Percentiles rank a stretch among this genome's conserved stretches.
These are phyloP conservation scores for Microbotryum intermedium DNA, from an alignment of 1,284 basidiomycete species.

Conservation along the genomic window DNA sequence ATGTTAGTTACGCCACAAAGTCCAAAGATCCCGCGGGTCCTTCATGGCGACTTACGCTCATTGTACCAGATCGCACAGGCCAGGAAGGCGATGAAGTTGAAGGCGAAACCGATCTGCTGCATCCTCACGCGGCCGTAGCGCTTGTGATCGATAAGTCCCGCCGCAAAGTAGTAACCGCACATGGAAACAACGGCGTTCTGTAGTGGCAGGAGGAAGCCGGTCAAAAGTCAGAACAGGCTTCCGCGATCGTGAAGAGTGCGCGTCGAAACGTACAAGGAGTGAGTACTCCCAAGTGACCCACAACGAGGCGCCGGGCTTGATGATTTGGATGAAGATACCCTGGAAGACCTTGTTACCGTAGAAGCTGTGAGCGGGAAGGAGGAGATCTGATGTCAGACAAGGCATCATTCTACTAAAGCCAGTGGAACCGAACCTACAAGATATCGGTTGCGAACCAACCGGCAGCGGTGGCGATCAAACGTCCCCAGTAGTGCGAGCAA, in stretches of 20 bases:
- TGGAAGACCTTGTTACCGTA: constrained; percentile 41
- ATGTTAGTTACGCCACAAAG: too few relatives aligned
- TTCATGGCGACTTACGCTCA: neutral
- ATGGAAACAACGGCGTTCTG: constrained; percentile 44
- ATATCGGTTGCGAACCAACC: constrained; percentile 50
- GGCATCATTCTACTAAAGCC: neutral
- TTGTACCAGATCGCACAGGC: constrained; percentile 33
- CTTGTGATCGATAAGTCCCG: constrained; percentile 51
- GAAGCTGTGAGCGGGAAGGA: neutral
- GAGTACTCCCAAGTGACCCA: constrained; percentile 48
- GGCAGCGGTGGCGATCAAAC: constrained; percentile 46
- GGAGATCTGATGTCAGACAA: neutral
- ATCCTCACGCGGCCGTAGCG: constrained; percentile 42
- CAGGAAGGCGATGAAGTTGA: constrained; percentile 44
- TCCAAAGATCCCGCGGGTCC: too few relatives aligned
- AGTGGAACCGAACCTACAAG: constrained; percentile 27
- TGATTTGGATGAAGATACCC: constrained; percentile 44
- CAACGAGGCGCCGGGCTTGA: constrained; percentile 41
- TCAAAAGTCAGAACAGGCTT: too few relatives aligned
- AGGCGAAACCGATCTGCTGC: constrained; percentile 47
- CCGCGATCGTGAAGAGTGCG: neutral
- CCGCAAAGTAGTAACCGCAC: constrained; percentile 48
- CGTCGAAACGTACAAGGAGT: constrained; percentile 37
- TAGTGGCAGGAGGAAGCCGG: neutral
- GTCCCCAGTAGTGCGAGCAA: constrained; percentile 45